Conservation (phyloP, 495 filamentous ascomycete genomes). For the Penicillium nucicola region DNA sequence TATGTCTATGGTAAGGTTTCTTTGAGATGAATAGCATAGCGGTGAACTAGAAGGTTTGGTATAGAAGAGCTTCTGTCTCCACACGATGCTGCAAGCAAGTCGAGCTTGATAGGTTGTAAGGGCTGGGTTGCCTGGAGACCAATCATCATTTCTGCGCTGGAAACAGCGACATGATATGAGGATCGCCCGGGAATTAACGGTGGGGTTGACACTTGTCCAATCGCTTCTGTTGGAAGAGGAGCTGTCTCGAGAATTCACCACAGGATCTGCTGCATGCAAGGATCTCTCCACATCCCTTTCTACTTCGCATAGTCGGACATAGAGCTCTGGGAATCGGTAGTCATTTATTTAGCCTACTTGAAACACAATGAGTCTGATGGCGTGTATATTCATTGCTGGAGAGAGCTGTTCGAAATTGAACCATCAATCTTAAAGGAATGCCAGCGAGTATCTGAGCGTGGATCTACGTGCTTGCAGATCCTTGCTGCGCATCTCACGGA, state of each 20-base stretch:
- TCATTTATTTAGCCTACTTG: not conserved
- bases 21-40: too few relatives aligned
- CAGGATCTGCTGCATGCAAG: slow-evolving; percentile 22
- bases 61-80: too few relatives aligned
- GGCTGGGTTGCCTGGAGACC: not conserved
- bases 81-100: too few relatives aligned
- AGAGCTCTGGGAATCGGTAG: not conserved
- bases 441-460: not conserved
- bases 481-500: not conserved
- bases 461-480: slow-evolving; percentile 4
- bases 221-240: not conserved
- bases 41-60: too few relatives aligned
- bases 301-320: not conserved
- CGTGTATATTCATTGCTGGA: too few relatives aligned
- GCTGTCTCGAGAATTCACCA: slow-evolving; percentile 11
- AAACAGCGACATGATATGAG: not conserved
- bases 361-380: not conserved
- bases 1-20: too few relatives aligned
- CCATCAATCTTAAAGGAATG: slow-evolving; percentile 1
- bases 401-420: too few relatives aligned
- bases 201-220: slow-evolving; percentile 12
- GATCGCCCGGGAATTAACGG: not conserved
- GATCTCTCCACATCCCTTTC: slow-evolving; percentile 13
- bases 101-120: too few relatives aligned
- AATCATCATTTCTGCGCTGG: not conserved